These are phyloP conservation scores for Salix dunnii DNA, from an alignment of 345 rosid species.

Conservation along the genomic window DNA sequence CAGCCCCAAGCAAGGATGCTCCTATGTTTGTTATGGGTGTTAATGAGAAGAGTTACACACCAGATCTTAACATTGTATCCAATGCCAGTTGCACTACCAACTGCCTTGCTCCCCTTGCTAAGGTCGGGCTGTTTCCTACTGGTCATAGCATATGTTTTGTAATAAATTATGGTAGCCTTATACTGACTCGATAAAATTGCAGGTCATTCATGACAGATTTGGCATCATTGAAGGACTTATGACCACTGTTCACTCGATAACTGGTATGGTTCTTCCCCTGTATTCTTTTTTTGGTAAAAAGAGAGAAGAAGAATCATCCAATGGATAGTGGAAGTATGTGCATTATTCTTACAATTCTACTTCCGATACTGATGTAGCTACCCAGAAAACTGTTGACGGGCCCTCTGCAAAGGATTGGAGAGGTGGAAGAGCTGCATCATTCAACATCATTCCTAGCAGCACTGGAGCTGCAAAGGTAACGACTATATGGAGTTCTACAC, in stretches of 20 bases:
- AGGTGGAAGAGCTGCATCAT: slow-evolving; percentile 35
- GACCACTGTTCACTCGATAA: slow-evolving; percentile 31
- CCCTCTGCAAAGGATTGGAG: slow-evolving; percentile 35
- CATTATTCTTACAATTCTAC: neutral
- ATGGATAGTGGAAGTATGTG: no score
- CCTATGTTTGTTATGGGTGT: slow-evolving; percentile 35
- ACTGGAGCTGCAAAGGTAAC: slow-evolving; percentile 36
- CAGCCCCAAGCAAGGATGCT: slow-evolving; percentile 34
- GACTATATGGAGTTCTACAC: neutral
- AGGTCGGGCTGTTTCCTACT: slow-evolving; percentile 4
- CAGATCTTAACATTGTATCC: slow-evolving; percentile 26
- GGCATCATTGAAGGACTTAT: slow-evolving; percentile 31
- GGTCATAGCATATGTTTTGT: neutral
- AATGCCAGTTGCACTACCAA: slow-evolving; percentile 35
- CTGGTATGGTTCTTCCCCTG: slow-evolving; percentile 13
- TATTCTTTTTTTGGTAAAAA: neutral
- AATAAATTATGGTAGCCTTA: neutral
- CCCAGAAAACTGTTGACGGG: slow-evolving; percentile 36
- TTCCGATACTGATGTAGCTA: slow-evolving; percentile 8
- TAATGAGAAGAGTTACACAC: slow-evolving; percentile 30
- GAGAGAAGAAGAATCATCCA: neutral
- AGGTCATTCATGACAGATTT: slow-evolving; percentile 29
- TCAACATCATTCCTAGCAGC: slow-evolving; percentile 35
- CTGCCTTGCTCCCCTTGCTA: slow-evolving; percentile 36
- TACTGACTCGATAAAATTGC: neutral